Evolutionary conservation across 2,329 filamentous ascomycete species (phyloP), one percentile per base, ranked within the genome.

Genomic region (Talaromyces sp.): DNA sequence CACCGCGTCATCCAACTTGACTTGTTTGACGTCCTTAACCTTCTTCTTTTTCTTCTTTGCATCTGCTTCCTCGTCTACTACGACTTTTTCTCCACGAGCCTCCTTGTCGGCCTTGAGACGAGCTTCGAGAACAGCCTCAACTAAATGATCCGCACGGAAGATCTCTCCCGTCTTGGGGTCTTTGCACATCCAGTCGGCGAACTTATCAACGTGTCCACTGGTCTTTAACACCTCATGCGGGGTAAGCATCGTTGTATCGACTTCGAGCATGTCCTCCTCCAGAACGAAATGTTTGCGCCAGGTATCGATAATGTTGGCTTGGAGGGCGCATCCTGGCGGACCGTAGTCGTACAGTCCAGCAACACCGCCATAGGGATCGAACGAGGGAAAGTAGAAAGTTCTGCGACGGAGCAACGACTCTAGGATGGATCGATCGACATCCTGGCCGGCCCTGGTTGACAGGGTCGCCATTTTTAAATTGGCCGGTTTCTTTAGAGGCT

Each of bases 151-250:
- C 66, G 95, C 93, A 71, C 95, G 89, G 77, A 99, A 88, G 75
- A 97, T 97, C 79, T 99, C 95, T 76, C 95, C 95, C 73, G 90
- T 97, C 85, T 96, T 96, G 68, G 94, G 92, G 79, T 99, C 95
- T 81, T 96, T 97, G 88, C 92, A 97, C 93, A 98, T 97, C 92
- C 91, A 98, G 79, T 98, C 94, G 79, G 92, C 91, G 75, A 98
- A 98, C 80, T 96, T 96, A 79, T 97, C 94, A 70, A 98, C 95
- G 81, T 99, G 95, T 69, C 95, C 95, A 78, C 88, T 91, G 62
- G 94, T 97, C 86, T 98, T 96, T 75, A 99, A 87, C 43, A 99
- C 92, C 57, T 95, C 91, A 73, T 95, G 88, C 39, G 95, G 95
- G 47, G 95, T 99, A 75, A 99, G 81, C 81, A 94, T 95, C 45